These are phyloP conservation scores for Epicoccum nigrum DNA, from an alignment of 2,329 filamentous ascomycete genomes.

Conservation along the genomic window DNA sequence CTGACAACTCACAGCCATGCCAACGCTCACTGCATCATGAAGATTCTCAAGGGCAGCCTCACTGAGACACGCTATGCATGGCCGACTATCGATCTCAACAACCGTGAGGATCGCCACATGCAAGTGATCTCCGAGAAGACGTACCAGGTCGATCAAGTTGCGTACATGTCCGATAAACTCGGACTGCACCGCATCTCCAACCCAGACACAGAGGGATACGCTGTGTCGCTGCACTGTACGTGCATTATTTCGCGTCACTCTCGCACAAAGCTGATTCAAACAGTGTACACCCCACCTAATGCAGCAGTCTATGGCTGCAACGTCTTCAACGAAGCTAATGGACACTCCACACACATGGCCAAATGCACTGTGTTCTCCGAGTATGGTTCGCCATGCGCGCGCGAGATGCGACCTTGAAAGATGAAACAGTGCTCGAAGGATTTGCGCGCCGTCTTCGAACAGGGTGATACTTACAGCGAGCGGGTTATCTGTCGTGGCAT, in stretches of 20 bases:
- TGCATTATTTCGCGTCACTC: neutral
- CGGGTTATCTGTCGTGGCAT: no score
- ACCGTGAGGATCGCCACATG: constrained; percentile 61
- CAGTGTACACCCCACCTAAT: constrained; percentile 85
- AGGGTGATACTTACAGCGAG: no score
- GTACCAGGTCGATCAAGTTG: constrained; percentile 74
- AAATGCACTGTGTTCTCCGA: constrained; percentile 44
- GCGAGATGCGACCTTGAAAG: constrained; percentile 1
- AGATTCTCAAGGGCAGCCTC: constrained; percentile 76
- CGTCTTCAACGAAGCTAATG: constrained; percentile 79
- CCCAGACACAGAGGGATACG: constrained; percentile 71
- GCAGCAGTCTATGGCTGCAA: constrained; percentile 82
- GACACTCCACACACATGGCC: constrained; percentile 48
- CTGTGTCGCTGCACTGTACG: constrained; percentile 80
- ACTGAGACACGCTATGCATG: constrained; percentile 83
- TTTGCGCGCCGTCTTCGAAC: no score
- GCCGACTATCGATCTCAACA: constrained; percentile 59
- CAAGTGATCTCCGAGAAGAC: constrained; percentile 69
- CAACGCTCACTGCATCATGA: constrained; percentile 92
- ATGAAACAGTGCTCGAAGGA: no score
- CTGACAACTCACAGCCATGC: constrained; percentile 47
- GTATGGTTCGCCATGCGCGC: constrained; percentile 29
- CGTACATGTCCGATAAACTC: constrained; percentile 89
- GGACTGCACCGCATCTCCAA: constrained; percentile 86
- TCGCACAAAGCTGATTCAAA: neutral